Evolutionary conservation across 2,329 filamentous ascomycete genomes (phyloP).

Genomic region (Biscogniauxia sp.): DNA sequence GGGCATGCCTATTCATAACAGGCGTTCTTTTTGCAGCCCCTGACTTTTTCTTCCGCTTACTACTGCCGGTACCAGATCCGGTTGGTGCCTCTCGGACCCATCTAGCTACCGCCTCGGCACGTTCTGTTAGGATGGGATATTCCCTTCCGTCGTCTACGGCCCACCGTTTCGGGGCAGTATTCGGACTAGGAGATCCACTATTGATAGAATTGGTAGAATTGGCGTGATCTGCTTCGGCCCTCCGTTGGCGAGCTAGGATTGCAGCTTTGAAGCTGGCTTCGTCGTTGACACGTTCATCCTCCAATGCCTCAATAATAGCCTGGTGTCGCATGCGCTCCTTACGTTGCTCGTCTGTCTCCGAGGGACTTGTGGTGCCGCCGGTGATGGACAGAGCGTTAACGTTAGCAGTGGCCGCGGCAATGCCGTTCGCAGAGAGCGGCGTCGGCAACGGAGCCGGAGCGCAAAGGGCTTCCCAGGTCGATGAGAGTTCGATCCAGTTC

Average conservation of each 20-base stretch:
- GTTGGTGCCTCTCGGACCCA: slow-evolving; percentile 65
- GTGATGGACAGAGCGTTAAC: slow-evolving; percentile 38
- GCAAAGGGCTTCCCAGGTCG: slow-evolving; percentile 71
- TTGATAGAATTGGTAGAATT: slow-evolving; percentile 9
- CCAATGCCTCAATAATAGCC: slow-evolving; percentile 64
- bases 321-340: slow-evolving; percentile 61
- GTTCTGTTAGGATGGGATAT: slow-evolving; percentile 67
- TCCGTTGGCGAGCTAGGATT: slow-evolving; percentile 57
- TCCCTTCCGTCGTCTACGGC: slow-evolving; percentile 65
- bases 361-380: slow-evolving; percentile 28
- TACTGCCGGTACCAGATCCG: slow-evolving; percentile 25
- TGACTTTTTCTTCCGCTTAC: slow-evolving; percentile 34
- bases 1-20: slow-evolving; percentile 12
- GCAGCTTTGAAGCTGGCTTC: slow-evolving; percentile 64
- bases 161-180: slow-evolving; percentile 50
- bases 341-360: slow-evolving; percentile 52
- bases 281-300: slow-evolving; percentile 66
- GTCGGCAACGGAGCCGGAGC: slow-evolving; percentile 53
- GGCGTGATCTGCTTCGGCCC: slow-evolving; percentile 53
- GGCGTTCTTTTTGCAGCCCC: slow-evolving; percentile 20
- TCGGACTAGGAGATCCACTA: slow-evolving; percentile 21
- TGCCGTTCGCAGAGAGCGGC: slow-evolving; percentile 17
- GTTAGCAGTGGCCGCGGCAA: slow-evolving; percentile 29
- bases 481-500: slow-evolving; percentile 66
- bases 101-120: slow-evolving; percentile 64